phyloP scores from a whole-genome alignment of 1,284 basidiomycete genomes.

The Trametes sp. region DNA sequence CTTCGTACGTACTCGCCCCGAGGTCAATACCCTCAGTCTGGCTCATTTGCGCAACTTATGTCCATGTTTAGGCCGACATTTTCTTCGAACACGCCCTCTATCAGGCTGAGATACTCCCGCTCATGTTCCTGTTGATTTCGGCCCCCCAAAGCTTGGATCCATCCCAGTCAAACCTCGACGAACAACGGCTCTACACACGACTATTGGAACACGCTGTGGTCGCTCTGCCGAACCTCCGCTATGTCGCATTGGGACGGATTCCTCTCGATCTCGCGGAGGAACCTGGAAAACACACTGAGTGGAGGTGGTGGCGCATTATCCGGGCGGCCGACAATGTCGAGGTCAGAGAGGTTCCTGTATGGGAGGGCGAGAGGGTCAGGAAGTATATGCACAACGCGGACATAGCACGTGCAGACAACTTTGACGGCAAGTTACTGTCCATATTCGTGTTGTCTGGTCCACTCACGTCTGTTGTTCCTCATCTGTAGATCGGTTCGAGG shows the following conservation, averaged over 20 bases:
- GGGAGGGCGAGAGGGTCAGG: constrained; percentile 18
- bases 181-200: background rate
- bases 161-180: background rate
- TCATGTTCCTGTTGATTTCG: background rate
- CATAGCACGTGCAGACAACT: background rate
- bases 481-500: background rate
- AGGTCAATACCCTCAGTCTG: no score
- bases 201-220: background rate
- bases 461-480: background rate
- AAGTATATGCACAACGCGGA: constrained; percentile 11
- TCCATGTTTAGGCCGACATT: background rate
- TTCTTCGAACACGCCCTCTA: background rate
- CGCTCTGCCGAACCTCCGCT: background rate
- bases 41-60: no score
- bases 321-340: background rate
- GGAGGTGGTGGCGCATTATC: constrained; percentile 2
- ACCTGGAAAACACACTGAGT: background rate
- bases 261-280: background rate
- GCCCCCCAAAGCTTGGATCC: background rate
- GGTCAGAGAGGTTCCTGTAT: constrained; percentile 14
- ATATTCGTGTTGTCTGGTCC: background rate
- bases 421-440: constrained; percentile 5
- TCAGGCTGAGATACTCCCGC: background rate
- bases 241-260: background rate
- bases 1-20: no score